A percentile compares a stretch with the other conserved stretches of the same genome.
Evolutionary conservation across 169 alveolate species (phyloP).

Genomic region (Plasmodium vinckei): DNA sequence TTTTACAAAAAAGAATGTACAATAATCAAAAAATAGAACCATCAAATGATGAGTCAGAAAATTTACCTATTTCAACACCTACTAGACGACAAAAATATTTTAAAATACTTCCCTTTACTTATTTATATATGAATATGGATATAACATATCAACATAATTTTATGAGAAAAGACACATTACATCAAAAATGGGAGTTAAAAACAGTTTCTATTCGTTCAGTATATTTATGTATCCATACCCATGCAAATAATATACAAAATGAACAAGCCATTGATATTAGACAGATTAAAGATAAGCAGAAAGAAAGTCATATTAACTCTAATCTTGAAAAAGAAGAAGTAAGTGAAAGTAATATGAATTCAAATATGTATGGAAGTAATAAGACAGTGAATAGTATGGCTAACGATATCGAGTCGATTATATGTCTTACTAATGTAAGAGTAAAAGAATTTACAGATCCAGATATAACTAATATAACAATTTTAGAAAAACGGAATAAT

Average conservation of each 20-base stretch:
- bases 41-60: background rate
- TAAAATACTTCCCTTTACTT: slow-evolving; percentile 54
- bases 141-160: slow-evolving; percentile 24
- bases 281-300: background rate
- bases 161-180: slow-evolving; percentile 59
- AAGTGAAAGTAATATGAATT: background rate
- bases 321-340: background rate
- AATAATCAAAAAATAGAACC: slow-evolving; percentile 1
- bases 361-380: background rate
- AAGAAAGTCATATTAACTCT: background rate
- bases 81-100: slow-evolving; percentile 39
- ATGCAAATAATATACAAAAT: background rate
- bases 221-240: slow-evolving; percentile 69
- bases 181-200: slow-evolving; percentile 59
- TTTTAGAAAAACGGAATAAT: slow-evolving; percentile 49
- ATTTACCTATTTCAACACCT: no score
- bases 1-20: slow-evolving; percentile 42
- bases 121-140: slow-evolving; percentile 57
- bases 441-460: slow-evolving; percentile 27
- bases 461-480: slow-evolving; percentile 57
- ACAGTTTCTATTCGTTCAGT: slow-evolving; percentile 56
- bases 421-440: slow-evolving; percentile 37
- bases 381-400: slow-evolving; percentile 2
- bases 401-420: slow-evolving; percentile 64
- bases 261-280: background rate